Base-by-base conservation (phyloP, 371 early-diverging fungal genomes). In the Mycotypha africana region DNA sequence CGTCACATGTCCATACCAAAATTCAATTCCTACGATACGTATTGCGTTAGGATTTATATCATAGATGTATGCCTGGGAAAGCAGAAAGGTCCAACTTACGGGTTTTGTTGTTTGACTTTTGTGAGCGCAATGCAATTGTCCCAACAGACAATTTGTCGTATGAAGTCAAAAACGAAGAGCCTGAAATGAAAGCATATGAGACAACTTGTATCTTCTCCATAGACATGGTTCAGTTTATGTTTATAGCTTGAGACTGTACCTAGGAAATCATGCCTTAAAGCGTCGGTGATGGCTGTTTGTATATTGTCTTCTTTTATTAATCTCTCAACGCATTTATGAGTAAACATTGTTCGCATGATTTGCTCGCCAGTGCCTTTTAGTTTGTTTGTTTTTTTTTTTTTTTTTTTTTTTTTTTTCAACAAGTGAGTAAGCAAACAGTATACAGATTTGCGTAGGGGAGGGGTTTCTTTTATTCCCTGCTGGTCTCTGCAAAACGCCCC, bases 351-450 rank as follows among this genome's bases (percentile, higher is more conserved):
- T 21, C 74, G 79, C 72, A 83, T 79, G 14, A 92, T 86, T 48
- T 90, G 91, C 55, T 92, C 92, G 11, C 92, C 92, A 0, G 87
- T 88, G 3, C 89, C 88, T 45, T 56, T 45, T 8, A 1, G n/a
- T n/a, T n/a, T n/a, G n/a, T n/a, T n/a, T n/a, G n/a, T n/a, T n/a
- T n/a, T n/a, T n/a, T n/a, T n/a, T n/a, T n/a, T n/a, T n/a, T n/a
- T n/a, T n/a, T n/a, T n/a, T n/a, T n/a, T n/a, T n/a, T n/a, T n/a
- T n/a, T n/a, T n/a, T n/a, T n/a, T n/a, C n/a, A 12, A 28, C 30
- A 28, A 8, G 8, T 28, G 6, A 28, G 30, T 28, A 28, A 6
- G 12, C 30, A 28, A 28, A 28, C 6, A 28, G 12, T 8, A 12
- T 28, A n/a, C n/a, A n/a, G n/a, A n/a, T n/a, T n/a, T n/a, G n/a